phyloP scores from a whole-genome alignment of 495 filamentous ascomycete genomes.

The Hypoxylon lenormandii region DNA sequence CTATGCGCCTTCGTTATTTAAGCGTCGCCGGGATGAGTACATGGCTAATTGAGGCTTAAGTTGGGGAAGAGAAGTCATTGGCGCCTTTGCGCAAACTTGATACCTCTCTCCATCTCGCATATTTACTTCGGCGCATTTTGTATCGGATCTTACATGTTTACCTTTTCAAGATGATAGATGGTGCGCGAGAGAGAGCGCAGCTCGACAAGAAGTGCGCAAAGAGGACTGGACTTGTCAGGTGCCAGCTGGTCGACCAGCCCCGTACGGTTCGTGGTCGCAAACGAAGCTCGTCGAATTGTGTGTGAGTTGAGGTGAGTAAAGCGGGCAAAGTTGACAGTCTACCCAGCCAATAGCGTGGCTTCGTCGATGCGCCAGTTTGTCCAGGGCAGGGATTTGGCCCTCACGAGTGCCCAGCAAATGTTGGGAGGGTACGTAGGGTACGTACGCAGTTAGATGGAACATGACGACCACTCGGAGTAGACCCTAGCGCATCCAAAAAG shows the following conservation, averaged over 20 bases:
- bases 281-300: constrained; percentile 48
- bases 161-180: constrained; percentile 11
- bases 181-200: constrained; percentile 35
- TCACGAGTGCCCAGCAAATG: constrained; percentile 44
- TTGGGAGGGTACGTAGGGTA: constrained; percentile 50
- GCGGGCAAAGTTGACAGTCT: constrained; percentile 48
- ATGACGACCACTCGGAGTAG: constrained; percentile 45
- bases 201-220: not conserved
- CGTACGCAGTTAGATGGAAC: constrained; percentile 46
- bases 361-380: constrained; percentile 51
- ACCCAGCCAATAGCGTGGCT: constrained; percentile 45
- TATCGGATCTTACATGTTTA: constrained; percentile 13
- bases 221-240: constrained; percentile 31
- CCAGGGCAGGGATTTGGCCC: constrained; percentile 46
- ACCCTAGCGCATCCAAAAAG: constrained; percentile 41
- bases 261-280: constrained; percentile 47
- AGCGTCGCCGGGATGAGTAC: constrained; percentile 24
- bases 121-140: constrained; percentile 32
- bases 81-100: constrained; percentile 35
- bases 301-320: constrained; percentile 54
- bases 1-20: constrained; percentile 35
- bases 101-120: constrained; percentile 9
- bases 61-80: constrained; percentile 24
- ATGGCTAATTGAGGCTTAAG: constrained; percentile 37
- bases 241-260: constrained; percentile 29